phyloP scores from a whole-genome alignment of 1,139 yeast species.

The Candida neerlandica region DNA sequence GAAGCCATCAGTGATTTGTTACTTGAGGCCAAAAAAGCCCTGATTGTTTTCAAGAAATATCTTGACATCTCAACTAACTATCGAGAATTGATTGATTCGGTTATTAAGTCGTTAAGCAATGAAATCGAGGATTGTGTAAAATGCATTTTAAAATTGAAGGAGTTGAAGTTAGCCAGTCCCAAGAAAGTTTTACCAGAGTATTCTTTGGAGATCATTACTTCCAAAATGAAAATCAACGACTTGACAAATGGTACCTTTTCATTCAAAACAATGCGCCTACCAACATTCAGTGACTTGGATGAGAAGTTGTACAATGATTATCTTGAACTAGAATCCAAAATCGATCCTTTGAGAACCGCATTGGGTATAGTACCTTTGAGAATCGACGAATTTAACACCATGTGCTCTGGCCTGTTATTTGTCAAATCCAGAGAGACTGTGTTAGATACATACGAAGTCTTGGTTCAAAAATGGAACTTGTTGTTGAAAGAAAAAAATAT shows the following conservation, averaged over 20 bases:
- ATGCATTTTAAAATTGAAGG: conserved; percentile 40
- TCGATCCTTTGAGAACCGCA: conserved; percentile 60
- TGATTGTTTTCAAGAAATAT: conserved; percentile 41
- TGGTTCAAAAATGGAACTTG: conserved; percentile 43
- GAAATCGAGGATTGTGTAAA: conserved; percentile 54
- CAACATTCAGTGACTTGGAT: conserved; percentile 36
- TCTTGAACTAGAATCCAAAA: conserved; percentile 29
- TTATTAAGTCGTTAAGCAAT: conserved; percentile 51
- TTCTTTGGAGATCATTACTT: conserved; percentile 43
- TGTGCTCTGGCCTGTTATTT: conserved; percentile 24
- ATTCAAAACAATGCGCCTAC: conserved; percentile 27
- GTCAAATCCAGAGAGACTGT: conserved; percentile 40
- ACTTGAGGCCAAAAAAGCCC: conserved; percentile 40
- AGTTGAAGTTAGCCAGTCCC: conserved; percentile 45
- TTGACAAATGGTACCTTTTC: conserved; percentile 20
- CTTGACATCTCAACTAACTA: conserved; percentile 60
- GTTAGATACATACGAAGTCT: conserved; percentile 38
- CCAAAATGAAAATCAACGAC: conserved; percentile 38
- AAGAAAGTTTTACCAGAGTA: conserved; percentile 41
- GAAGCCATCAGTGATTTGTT: conserved; percentile 42
- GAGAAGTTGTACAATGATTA: conserved; percentile 33
- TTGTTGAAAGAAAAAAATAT: conserved; percentile 40
- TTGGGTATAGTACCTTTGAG: conserved; percentile 59
- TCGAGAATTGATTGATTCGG: conserved; percentile 55
- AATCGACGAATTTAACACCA: conserved; percentile 45